Conservation (phyloP, 2,329 filamentous ascomycete species). For the Tolypocladium amazonense region DNA sequence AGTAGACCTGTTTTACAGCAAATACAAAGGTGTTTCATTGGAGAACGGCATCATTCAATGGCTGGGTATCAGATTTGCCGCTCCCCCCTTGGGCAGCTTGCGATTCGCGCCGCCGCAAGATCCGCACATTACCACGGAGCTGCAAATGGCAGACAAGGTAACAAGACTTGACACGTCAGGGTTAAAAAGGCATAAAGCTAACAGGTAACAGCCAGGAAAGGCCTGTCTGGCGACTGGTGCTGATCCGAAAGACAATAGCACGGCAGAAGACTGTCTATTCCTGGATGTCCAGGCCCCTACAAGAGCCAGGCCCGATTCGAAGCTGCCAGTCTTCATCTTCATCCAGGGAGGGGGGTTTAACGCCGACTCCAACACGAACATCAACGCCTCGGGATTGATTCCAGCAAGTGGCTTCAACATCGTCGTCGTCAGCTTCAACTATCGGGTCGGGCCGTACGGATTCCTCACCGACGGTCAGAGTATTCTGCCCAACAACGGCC, state of each 20-base stretch:
- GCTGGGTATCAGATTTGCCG: conserved; percentile 67
- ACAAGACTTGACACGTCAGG: conserved; percentile 15
- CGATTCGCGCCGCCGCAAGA: conserved; percentile 60
- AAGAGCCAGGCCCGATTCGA: conserved; percentile 33
- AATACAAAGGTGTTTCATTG: conserved; percentile 47
- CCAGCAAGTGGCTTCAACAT: conserved; percentile 48
- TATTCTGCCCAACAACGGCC: conserved; percentile 55
- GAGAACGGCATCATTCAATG: conserved; percentile 54
- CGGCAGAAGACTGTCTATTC: conserved; percentile 59
- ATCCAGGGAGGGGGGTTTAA: conserved; percentile 54
- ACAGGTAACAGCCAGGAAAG: background rate
- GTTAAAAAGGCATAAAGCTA: background rate
- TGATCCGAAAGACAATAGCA: conserved; percentile 14
- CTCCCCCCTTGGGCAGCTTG: conserved; percentile 52
- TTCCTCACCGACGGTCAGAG: conserved; percentile 52
- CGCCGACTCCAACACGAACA: conserved; percentile 33
- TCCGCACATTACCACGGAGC: conserved; percentile 33
- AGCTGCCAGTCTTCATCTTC: conserved; percentile 52
- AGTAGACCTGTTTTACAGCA: conserved; percentile 57
- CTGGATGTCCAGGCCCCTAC: conserved; percentile 54
- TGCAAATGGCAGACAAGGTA: conserved; percentile 46
- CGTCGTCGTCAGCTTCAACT: conserved; percentile 64
- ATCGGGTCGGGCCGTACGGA: conserved; percentile 64
- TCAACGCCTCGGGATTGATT: conserved; percentile 49
- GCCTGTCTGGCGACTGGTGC: conserved; percentile 19